Conservation (phyloP, 768 basidiomycete genomes). For the Hemileccinum rubropunctum region DNA sequence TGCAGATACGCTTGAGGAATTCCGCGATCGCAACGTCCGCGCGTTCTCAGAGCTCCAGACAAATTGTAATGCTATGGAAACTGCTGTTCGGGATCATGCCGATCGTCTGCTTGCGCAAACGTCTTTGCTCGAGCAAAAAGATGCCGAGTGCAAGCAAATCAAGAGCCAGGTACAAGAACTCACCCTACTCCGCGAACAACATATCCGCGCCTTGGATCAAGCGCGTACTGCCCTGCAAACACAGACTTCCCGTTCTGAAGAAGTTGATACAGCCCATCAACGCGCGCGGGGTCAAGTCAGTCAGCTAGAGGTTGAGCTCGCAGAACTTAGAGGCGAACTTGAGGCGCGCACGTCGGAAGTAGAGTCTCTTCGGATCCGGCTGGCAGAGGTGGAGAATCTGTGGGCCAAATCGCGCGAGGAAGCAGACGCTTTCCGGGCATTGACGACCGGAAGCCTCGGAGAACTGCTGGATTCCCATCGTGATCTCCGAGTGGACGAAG, state of each 20-base stretch:
- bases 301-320: slow-evolving; percentile 72
- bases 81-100: slow-evolving; percentile 68
- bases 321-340: slow-evolving; percentile 77
- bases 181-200: slow-evolving; percentile 69
- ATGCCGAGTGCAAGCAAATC: slow-evolving; percentile 69
- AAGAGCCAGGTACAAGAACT: slow-evolving; percentile 73
- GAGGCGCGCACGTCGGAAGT: slow-evolving; percentile 73
- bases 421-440: slow-evolving; percentile 82
- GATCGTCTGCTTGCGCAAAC: slow-evolving; percentile 72
- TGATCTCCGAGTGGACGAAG: slow-evolving; percentile 82
- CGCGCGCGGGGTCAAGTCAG: slow-evolving; percentile 66
- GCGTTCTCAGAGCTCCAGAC: slow-evolving; percentile 72
- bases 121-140: slow-evolving; percentile 71
- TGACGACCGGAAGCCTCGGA: slow-evolving; percentile 84
- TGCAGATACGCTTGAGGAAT: slow-evolving; percentile 69
- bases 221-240: slow-evolving; percentile 73
- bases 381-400: slow-evolving; percentile 82
- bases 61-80: slow-evolving; percentile 56
- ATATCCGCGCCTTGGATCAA: slow-evolving; percentile 86
- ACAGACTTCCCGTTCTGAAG: slow-evolving; percentile 72
- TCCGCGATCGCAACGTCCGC: slow-evolving; percentile 59
- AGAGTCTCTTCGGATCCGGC: slow-evolving; percentile 60
- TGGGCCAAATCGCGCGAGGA: slow-evolving; percentile 93
- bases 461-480: slow-evolving; percentile 86
- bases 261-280: slow-evolving; percentile 72